Conservation (phyloP, 805 yeast species). For the Metschnikowia bowlesiae region DNA sequence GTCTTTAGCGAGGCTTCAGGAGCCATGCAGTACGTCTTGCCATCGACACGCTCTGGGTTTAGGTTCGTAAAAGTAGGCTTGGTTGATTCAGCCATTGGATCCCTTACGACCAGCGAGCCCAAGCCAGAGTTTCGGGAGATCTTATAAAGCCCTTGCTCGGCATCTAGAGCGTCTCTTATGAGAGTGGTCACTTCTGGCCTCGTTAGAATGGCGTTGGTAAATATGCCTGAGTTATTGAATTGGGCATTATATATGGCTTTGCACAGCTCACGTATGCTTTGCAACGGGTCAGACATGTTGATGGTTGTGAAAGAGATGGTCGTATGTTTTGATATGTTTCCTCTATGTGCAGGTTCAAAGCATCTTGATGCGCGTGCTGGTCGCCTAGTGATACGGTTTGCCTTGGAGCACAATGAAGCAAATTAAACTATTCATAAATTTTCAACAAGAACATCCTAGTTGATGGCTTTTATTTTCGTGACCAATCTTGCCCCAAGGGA, state of each 20-base stretch:
- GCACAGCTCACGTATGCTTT: slow-evolving; percentile 15
- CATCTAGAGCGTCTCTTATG: slow-evolving; percentile 54
- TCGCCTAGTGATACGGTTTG: no score
- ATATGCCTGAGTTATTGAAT: slow-evolving; percentile 57
- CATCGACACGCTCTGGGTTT: slow-evolving; percentile 44
- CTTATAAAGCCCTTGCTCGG: slow-evolving; percentile 49
- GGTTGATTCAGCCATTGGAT: neutral
- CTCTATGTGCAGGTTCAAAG: neutral
- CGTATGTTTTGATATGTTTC: neutral
- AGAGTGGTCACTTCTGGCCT: slow-evolving; percentile 51
- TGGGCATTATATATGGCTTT: slow-evolving; percentile 40
- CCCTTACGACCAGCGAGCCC: slow-evolving; percentile 3
- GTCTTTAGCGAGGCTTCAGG: slow-evolving; percentile 27
- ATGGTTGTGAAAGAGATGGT: neutral
- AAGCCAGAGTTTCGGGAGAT: slow-evolving; percentile 34
- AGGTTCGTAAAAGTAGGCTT: slow-evolving; percentile 7
- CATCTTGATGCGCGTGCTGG: no score
- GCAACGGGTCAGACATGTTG: slow-evolving; percentile 10
- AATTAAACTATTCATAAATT: no score
- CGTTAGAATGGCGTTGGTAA: slow-evolving; percentile 57
- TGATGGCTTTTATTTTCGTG: no score
- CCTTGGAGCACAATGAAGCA: no score
- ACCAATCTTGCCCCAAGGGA: no score
- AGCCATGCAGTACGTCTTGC: slow-evolving; percentile 34
- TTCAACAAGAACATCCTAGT: no score